Evolutionary conservation across 2,329 filamentous ascomycete species (phyloP).

Genomic region (Chaetoscypha palmicola): DNA sequence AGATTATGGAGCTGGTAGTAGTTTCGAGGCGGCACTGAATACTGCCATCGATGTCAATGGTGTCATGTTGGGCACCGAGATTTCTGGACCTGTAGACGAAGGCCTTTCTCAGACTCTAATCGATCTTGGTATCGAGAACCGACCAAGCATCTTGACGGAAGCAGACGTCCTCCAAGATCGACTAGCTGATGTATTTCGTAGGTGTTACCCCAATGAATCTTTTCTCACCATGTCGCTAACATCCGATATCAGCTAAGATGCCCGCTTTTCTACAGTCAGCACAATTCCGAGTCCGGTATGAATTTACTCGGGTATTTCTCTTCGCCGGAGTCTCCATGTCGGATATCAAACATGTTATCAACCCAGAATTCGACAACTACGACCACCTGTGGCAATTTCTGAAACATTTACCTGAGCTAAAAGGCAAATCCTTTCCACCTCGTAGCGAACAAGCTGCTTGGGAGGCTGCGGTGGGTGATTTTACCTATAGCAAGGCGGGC

Average conservation of each 20-base stretch:
- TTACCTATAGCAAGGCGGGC: constrained; percentile 15
- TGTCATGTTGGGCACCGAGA: background rate
- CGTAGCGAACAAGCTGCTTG: constrained; percentile 39
- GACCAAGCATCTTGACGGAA: background rate
- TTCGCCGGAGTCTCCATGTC: constrained; percentile 21
- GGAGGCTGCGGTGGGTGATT: constrained; percentile 24
- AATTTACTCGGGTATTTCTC: constrained; percentile 28
- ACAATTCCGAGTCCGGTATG: constrained; percentile 24
- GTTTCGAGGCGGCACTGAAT: constrained; percentile 18
- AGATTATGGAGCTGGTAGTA: constrained; percentile 19
- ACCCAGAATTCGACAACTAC: constrained; percentile 37
- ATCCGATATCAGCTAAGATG: constrained; percentile 15
- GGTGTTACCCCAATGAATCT: too few species aligned
- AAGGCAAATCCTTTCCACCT: constrained; percentile 42
- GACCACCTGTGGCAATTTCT: constrained; percentile 38
- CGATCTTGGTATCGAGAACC: background rate
- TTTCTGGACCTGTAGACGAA: constrained; percentile 7
- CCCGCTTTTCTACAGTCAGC: constrained; percentile 15
- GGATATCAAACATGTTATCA: constrained; percentile 11
- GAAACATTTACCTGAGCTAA: constrained; percentile 34
- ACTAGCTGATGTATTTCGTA: constrained; percentile 16
- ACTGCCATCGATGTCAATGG: constrained; percentile 9
- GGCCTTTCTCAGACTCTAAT: constrained; percentile 12
- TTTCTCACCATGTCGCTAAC: too few species aligned
- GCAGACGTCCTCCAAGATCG: constrained; percentile 11